These are phyloP conservation scores for Penicillium occitanis DNA, from an alignment of 2,329 filamentous ascomycete genomes.

Conservation along the genomic window DNA sequence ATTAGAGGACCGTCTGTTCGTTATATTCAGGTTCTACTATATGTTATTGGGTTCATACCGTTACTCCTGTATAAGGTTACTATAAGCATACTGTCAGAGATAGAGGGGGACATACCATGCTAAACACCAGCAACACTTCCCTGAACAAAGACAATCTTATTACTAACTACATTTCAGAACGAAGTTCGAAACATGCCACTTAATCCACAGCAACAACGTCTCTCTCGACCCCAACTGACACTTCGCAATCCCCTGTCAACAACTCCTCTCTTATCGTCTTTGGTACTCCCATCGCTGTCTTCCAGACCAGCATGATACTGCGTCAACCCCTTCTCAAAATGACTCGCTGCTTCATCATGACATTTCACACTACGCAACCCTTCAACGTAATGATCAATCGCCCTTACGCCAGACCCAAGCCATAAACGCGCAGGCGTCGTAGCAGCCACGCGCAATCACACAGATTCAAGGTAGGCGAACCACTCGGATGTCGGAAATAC, in stretches of 20 bases:
- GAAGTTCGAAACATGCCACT: neutral
- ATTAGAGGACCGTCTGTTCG: too few species aligned
- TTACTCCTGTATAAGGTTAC: neutral
- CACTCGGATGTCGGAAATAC: constrained; percentile 8
- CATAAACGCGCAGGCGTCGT: constrained; percentile 13
- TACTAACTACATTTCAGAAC: neutral
- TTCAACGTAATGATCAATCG: constrained; percentile 16
- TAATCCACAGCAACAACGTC: constrained; percentile 1
- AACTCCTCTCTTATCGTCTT: neutral
- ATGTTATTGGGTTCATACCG: neutral
- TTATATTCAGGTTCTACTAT: too few species aligned
- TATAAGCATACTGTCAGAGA: neutral
- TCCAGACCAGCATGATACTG: constrained; percentile 1
- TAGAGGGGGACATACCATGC: neutral
- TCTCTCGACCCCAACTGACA: constrained; percentile 13
- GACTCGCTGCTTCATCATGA: neutral
- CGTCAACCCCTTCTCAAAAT: constrained; percentile 6
- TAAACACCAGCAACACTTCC: constrained; percentile 9
- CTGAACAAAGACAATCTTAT: neutral
- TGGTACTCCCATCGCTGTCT: neutral
- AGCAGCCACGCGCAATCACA: constrained; percentile 12
- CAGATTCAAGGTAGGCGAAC: constrained; percentile 6
- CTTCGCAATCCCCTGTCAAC: constrained; percentile 13
- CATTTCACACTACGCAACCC: constrained; percentile 8
- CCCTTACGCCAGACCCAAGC: constrained; percentile 13